A percentile compares a stretch with the other conserved stretches of the same genome.
Conservation (phyloP, 768 basidiomycete species). For the Polyporus arcularius region DNA sequence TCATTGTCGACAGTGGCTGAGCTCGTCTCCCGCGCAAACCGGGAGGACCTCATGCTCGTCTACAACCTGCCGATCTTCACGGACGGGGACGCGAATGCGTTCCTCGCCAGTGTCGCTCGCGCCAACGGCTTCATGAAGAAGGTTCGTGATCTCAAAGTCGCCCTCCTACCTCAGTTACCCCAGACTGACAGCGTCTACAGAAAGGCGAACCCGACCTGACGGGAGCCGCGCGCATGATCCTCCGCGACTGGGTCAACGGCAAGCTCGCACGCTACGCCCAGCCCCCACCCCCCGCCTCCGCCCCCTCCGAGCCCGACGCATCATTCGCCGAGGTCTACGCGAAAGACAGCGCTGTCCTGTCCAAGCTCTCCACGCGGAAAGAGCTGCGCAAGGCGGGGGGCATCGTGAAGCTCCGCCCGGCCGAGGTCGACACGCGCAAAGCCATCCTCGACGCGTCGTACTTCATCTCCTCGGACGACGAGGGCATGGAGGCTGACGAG, state of each 20-base stretch:
- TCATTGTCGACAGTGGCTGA: conserved; percentile 46
- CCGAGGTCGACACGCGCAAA: conserved; percentile 41
- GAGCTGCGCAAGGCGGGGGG: conserved; percentile 59
- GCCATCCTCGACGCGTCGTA: conserved; percentile 42
- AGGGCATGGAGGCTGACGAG: conserved; percentile 39
- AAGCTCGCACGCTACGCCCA: conserved; percentile 73
- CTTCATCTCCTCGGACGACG: conserved; percentile 43
- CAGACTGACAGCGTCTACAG: conserved; percentile 36
- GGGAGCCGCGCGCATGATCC: conserved; percentile 73
- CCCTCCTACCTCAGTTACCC: too few species aligned
- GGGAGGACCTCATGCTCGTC: conserved; percentile 87
- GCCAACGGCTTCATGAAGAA: conserved; percentile 76
- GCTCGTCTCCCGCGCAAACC: conserved; percentile 65
- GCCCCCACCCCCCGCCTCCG: conserved; percentile 38
- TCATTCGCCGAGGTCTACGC: conserved; percentile 38
- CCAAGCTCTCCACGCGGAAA: conserved; percentile 52
- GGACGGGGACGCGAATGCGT: conserved; percentile 64
- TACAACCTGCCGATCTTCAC: conserved; percentile 83
- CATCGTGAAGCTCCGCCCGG: conserved; percentile 50
- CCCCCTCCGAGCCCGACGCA: conserved; percentile 14
- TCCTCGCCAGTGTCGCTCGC: conserved; percentile 78
- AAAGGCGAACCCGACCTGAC: conserved; percentile 71
- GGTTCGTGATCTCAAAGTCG: conserved; percentile 38
- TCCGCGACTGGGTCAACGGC: conserved; percentile 83
- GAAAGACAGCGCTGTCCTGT: conserved; percentile 53